These are phyloP conservation scores for Scedosporium apiospermum DNA, from an alignment of 2,329 filamentous ascomycete genomes.

Conservation along the genomic window DNA sequence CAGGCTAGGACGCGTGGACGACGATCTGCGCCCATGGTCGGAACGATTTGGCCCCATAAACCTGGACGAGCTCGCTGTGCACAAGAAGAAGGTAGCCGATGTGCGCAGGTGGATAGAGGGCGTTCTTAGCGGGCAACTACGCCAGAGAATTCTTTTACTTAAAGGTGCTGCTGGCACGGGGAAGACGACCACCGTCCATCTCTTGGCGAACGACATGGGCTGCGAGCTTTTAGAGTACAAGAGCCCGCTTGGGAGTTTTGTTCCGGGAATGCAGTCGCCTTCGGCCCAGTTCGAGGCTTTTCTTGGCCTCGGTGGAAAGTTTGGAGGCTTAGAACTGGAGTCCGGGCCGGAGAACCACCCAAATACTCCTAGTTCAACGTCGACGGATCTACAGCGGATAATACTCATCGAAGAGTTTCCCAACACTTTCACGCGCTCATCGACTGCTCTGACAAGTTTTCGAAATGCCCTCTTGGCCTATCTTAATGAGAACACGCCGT, in stretches of 20 bases:
- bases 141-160: conserved; percentile 69
- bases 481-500: conserved; percentile 56
- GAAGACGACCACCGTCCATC: conserved; percentile 78
- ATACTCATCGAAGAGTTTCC: conserved; percentile 78
- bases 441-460: conserved; percentile 58
- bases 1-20: conserved; percentile 21
- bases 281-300: conserved; percentile 89
- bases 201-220: conserved; percentile 69
- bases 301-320: conserved; percentile 69
- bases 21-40: conserved; percentile 71
- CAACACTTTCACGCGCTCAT: conserved; percentile 60
- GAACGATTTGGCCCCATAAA: conserved; percentile 70
- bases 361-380: not conserved
- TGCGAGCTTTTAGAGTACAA: conserved; percentile 83
- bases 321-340: conserved; percentile 54
- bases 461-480: conserved; percentile 67
- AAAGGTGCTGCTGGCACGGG: conserved; percentile 87
- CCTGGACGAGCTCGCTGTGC: conserved; percentile 79
- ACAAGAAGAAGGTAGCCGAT: conserved; percentile 87
- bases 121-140: conserved; percentile 54
- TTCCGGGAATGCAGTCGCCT: conserved; percentile 56
- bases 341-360: conserved; percentile 8
- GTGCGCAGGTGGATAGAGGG: conserved; percentile 75
- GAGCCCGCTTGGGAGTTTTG: conserved; percentile 59
- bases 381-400: conserved; percentile 30